A percentile compares a stretch with the other conserved stretches of the same genome.
Evolutionary conservation across 768 basidiomycete genomes (phyloP).

Genomic region (Amanita brunnescens): DNA sequence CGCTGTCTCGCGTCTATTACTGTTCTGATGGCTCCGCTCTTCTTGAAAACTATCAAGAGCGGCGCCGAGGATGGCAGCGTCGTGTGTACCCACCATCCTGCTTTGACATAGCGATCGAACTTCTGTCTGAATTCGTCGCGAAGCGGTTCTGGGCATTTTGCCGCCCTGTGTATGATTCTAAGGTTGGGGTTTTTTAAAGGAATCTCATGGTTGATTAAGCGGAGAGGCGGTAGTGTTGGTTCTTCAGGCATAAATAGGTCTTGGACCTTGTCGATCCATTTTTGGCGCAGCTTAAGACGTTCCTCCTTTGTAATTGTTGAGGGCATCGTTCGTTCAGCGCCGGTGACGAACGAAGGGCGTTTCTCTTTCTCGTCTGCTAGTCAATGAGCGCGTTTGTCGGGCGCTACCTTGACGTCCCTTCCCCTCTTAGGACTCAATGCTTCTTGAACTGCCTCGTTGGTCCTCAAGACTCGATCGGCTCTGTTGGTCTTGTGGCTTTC

Average conservation of each 20-base stretch:
- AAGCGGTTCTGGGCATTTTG: neutral
- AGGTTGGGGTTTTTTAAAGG: neutral
- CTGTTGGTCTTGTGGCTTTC: neutral
- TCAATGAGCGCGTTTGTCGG: neutral
- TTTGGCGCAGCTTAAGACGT: neutral
- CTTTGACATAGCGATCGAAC: neutral
- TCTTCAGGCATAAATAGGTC: neutral
- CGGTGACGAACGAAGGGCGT: neutral
- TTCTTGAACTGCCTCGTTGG: no score
- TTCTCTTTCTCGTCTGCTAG: neutral
- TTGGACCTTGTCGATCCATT: neutral
- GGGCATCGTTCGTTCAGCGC: neutral
- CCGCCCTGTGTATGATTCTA: neutral
- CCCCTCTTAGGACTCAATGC: neutral
- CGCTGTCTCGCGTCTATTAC: constrained; percentile 25
- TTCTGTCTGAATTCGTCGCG: neutral
- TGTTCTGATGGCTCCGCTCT: constrained; percentile 22
- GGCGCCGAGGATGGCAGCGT: neutral
- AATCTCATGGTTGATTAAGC: neutral
- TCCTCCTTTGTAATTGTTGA: neutral
- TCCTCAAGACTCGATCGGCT: no score
- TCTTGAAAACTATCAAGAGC: constrained; percentile 18
- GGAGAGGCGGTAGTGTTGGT: neutral
- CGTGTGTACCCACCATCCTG: neutral
- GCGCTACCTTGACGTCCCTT: neutral